Base-by-base conservation (phyloP, 164 flowering plant species). In the Liquidambar formosana region DNA sequence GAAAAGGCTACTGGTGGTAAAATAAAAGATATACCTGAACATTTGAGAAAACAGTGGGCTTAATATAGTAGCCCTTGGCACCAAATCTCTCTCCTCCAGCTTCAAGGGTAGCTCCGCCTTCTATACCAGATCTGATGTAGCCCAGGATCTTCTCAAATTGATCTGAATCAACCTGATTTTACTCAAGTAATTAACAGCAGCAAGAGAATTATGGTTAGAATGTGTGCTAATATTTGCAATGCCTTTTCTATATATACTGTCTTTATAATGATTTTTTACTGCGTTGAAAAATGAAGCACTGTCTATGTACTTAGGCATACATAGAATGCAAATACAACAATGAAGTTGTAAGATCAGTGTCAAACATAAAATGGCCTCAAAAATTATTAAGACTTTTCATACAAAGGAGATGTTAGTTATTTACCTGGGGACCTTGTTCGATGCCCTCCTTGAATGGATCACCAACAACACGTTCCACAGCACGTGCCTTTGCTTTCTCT, bases 361-460 rank as follows among this genome's bases (percentile, higher is more conserved):
- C 41, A 33, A 2, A 6, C 6, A 33, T 33, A 33, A 33, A 6
- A 33, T 33, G 41, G 6, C 6, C 41, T 6, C 6, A 33, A 33
- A 33, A 33, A 33, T 6, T 33, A 33, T 2, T 33, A 62, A 13
- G 46, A 48, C 15, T 5, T 8, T 2, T 43, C 26, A 19, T 28
- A 10, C 22, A 16, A 13, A 43, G 46, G 47, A 18, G 21, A 14
- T 10, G 64, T 18, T 10, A 2, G 12, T 47, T 1, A 44, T 33
- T 73, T 76, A 86, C 92, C 89, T 88, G 93, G 63, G 93, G 93
- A 47, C 93, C 93, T 82, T 86, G 93, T 58, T 86, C 87, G 43
- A 79, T 78, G 38, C 86, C 89, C 5, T 48, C 48, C 76, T 75
- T 82, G 77, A 88, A 88, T 6, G 93, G 90, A 78, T 88, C 93